Conservation (phyloP, 805 yeast species). For the Cyberlindnera lachancei region DNA sequence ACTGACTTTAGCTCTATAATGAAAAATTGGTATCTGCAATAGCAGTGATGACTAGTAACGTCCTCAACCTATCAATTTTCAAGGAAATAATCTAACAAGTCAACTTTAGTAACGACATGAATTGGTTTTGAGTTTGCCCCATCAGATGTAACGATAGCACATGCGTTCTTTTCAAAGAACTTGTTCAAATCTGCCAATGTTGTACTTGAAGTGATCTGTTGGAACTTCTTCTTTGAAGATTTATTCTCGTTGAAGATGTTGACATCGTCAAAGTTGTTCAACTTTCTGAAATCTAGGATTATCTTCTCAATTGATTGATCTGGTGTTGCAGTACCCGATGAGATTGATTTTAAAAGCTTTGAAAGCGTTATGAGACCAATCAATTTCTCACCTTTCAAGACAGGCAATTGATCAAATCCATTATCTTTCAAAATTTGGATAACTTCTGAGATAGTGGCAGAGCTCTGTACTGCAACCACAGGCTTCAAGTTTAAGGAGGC, state of each 20-base stretch:
- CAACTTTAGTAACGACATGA: slow-evolving; percentile 85
- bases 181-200: slow-evolving; percentile 60
- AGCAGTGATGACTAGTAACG: too few relatives aligned
- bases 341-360: slow-evolving; percentile 56
- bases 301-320: slow-evolving; percentile 50
- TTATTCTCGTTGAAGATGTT: slow-evolving; percentile 57
- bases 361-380: slow-evolving; percentile 75
- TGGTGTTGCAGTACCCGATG: slow-evolving; percentile 49
- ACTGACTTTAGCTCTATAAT: too few relatives aligned
- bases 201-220: slow-evolving; percentile 57
- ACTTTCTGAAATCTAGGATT: slow-evolving; percentile 68
- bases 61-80: too few relatives aligned
- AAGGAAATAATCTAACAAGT: slow-evolving; percentile 48
- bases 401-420: slow-evolving; percentile 84
- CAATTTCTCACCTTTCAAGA: slow-evolving; percentile 46
- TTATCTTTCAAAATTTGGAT: slow-evolving; percentile 63
- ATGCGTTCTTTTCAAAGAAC: slow-evolving; percentile 79
- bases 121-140: slow-evolving; percentile 67
- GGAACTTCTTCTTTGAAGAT: slow-evolving; percentile 59
- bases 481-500: slow-evolving; percentile 69
- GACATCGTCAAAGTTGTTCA: slow-evolving; percentile 51
- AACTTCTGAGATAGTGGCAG: slow-evolving; percentile 55
- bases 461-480: slow-evolving; percentile 62
- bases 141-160: slow-evolving; percentile 72
- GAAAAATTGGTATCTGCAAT: too few relatives aligned